Evolutionary conservation across 495 filamentous ascomycete species (phyloP).

Genomic region (Corynascus novoguineensis): DNA sequence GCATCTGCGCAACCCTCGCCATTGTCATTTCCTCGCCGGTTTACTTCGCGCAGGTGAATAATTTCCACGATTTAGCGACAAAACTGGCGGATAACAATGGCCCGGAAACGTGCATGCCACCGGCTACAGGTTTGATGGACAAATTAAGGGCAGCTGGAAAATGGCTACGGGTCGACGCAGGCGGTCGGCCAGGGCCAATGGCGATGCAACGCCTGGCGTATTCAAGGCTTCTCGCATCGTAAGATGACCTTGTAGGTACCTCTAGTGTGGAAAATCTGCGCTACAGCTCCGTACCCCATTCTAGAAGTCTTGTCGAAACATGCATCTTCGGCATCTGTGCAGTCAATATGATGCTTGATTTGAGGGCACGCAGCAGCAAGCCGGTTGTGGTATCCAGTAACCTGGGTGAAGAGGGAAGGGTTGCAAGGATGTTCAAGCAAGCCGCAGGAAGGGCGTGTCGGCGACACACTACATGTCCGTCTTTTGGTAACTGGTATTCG

Average conservation of each 20-base stretch:
- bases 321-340: slow-evolving; percentile 20
- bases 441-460: slow-evolving; percentile 8
- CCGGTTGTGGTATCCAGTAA: background rate
- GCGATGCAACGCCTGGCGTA: slow-evolving; percentile 11
- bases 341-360: slow-evolving; percentile 13
- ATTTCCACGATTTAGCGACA: background rate
- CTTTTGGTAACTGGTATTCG: too few relatives aligned
- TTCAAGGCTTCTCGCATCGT: slow-evolving; percentile 19
- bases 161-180: slow-evolving; percentile 11
- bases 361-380: slow-evolving; percentile 15
- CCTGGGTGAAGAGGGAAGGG: background rate
- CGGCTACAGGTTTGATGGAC: slow-evolving; percentile 17
- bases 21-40: slow-evolving; percentile 4
- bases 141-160: slow-evolving; percentile 19
- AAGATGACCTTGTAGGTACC: slow-evolving; percentile 14
- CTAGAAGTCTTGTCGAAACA: slow-evolving; percentile 28
- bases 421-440: background rate
- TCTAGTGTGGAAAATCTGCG: slow-evolving; percentile 2
- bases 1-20: background rate
- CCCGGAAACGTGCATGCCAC: slow-evolving; percentile 26
- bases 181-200: slow-evolving; percentile 20
- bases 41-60: background rate
- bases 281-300: slow-evolving; percentile 28
- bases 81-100: slow-evolving; percentile 16
- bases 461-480: background rate